Evolutionary conservation across 2,329 filamentous ascomycete genomes (phyloP).

Genomic region (Paradendryphiella salina): DNA sequence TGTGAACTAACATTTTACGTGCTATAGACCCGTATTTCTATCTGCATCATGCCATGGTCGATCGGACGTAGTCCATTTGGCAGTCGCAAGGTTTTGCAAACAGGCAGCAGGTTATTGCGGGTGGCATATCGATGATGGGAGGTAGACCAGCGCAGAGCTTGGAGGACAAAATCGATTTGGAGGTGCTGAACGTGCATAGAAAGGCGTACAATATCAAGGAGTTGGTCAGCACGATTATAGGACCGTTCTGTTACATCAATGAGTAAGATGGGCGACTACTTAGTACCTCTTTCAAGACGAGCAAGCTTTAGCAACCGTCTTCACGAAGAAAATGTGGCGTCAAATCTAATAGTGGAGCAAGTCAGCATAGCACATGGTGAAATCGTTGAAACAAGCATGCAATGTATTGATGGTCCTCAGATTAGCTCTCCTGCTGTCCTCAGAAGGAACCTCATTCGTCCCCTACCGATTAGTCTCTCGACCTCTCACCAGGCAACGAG

Average conservation of each 20-base stretch:
- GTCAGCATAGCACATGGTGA: conserved; percentile 1
- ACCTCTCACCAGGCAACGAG: conserved; percentile 17
- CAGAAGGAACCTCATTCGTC: conserved; percentile 32
- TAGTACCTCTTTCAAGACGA: neutral
- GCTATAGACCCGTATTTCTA: conserved; percentile 52
- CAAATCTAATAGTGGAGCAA: neutral
- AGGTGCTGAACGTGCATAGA: conserved; percentile 42
- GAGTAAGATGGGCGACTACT: conserved; percentile 18
- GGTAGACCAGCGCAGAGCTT: conserved; percentile 27
- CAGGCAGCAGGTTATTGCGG: conserved; percentile 48
- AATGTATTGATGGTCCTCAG: conserved; percentile 35
- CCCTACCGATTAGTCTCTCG: conserved; percentile 16
- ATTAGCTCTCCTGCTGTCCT: conserved; percentile 45
- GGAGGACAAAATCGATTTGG: conserved; percentile 47
- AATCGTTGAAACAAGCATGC: neutral
- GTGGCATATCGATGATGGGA: conserved; percentile 51
- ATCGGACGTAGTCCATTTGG: conserved; percentile 56
- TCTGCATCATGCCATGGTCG: conserved; percentile 55
- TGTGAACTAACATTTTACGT: neutral
- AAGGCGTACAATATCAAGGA: conserved; percentile 48
- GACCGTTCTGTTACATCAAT: conserved; percentile 55
- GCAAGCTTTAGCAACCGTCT: no score
- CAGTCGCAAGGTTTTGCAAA: conserved; percentile 50
- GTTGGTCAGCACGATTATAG: conserved; percentile 52
- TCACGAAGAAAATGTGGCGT: neutral